Evolutionary conservation across 441 rosid species (phyloP).

Genomic region (Isatis lusitanica): DNA sequence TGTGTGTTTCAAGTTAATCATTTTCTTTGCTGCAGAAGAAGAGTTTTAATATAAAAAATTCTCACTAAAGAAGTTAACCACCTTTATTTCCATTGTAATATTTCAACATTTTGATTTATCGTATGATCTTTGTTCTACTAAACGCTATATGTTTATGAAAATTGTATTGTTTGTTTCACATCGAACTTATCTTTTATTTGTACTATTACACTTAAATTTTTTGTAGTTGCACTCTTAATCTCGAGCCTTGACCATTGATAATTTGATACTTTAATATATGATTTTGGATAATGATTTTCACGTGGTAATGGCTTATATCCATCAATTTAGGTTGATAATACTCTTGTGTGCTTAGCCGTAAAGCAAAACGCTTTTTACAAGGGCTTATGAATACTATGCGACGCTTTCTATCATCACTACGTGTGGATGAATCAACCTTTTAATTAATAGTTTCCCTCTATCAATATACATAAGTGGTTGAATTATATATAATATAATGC

Average conservation of each 20-base stretch:
- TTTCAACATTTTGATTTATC: neutral
- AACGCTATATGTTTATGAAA: neutral
- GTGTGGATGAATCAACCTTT: constrained; percentile 29
- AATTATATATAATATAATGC: neutral
- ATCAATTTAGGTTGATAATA: constrained; percentile 2
- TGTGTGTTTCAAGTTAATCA: neutral
- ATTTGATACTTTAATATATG: neutral
- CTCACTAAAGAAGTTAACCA: too few relatives aligned
- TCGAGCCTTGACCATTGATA: too few relatives aligned
- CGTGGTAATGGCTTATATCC: neutral
- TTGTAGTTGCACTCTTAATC: neutral
- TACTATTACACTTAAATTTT: neutral
- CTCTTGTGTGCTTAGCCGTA: constrained; percentile 3
- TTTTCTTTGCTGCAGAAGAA: too few relatives aligned
- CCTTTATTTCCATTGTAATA: too few relatives aligned
- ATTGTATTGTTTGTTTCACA: neutral
- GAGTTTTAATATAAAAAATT: neutral
- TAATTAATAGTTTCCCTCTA: neutral
- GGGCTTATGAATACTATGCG: constrained; percentile 11
- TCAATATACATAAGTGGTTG: constrained; percentile 6
- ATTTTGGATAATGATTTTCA: neutral
- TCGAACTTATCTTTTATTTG: neutral
- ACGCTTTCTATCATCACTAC: constrained; percentile 25
- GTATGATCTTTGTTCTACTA: neutral
- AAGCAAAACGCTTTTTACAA: neutral